Percentiles rank a stretch among this genome's conserved stretches.
Evolutionary conservation across 805 yeast species (phyloP).

Genomic region (Metschnikowia shivogae): DNA sequence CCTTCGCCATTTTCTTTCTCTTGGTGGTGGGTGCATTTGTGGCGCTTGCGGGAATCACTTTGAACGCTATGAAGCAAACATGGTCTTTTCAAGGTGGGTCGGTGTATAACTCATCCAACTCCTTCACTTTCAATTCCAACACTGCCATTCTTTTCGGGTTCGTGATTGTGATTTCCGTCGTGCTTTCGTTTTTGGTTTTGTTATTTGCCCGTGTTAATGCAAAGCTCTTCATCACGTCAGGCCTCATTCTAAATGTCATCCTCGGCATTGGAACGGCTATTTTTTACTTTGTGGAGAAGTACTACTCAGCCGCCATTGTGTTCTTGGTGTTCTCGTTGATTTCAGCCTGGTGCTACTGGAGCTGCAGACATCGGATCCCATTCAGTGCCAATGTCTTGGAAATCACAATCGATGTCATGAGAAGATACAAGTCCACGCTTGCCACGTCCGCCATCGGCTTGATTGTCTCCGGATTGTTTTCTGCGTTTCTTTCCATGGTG

Average conservation of each 20-base stretch:
- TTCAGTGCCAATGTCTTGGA: constrained; percentile 66
- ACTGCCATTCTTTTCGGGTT: constrained; percentile 69
- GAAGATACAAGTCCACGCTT: constrained; percentile 64
- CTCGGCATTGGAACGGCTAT: constrained; percentile 75
- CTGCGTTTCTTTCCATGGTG: constrained; percentile 60
- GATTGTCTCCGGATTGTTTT: constrained; percentile 55
- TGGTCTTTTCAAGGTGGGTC: constrained; percentile 57
- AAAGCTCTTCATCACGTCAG: constrained; percentile 59
- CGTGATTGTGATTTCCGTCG: constrained; percentile 55
- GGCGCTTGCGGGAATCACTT: constrained; percentile 63
- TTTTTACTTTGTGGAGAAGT: constrained; percentile 60
- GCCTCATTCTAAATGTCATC: constrained; percentile 62
- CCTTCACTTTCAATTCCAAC: constrained; percentile 70
- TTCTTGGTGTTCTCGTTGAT: constrained; percentile 61
- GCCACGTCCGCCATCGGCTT: constrained; percentile 59
- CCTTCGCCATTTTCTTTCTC: constrained; percentile 53
- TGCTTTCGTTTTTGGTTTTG: constrained; percentile 54
- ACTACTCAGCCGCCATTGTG: constrained; percentile 79
- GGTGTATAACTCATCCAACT: constrained; percentile 48
- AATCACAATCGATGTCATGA: constrained; percentile 75
- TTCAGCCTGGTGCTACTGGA: constrained; percentile 70
- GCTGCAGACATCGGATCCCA: constrained; percentile 66
- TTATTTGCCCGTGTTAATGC: constrained; percentile 63
- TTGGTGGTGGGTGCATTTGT: constrained; percentile 57
- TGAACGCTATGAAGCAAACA: constrained; percentile 58